phyloP scores from a whole-genome alignment of 176 grass and related monocot species.

The Zizania latifolia region DNA sequence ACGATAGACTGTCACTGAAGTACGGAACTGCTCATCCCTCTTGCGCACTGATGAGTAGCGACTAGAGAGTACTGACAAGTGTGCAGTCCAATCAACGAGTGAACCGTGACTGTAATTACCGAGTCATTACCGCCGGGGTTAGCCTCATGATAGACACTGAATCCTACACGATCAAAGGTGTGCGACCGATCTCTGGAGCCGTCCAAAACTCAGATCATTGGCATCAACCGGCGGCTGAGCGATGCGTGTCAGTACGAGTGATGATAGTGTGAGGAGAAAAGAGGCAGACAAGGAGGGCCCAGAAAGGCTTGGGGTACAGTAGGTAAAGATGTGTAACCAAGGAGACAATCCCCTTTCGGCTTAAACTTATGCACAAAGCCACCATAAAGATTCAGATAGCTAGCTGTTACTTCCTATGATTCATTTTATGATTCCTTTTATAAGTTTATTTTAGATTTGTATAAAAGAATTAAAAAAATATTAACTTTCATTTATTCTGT shows the following conservation, averaged over 20 bases:
- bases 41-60: too few relatives aligned
- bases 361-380: slow-evolving; percentile 37
- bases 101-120: slow-evolving; percentile 11
- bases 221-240: not conserved
- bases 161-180: not conserved
- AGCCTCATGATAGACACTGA: not conserved
- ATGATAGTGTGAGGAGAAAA: not conserved
- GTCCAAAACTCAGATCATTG: not conserved
- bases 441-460: too few relatives aligned
- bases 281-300: slow-evolving; percentile 28
- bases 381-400: slow-evolving; percentile 29
- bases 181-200: too few relatives aligned
- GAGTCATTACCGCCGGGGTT: not conserved
- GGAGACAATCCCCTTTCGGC: not conserved
- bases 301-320: slow-evolving; percentile 1
- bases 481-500: too few relatives aligned
- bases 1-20: not conserved
- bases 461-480: too few relatives aligned
- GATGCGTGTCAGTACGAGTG: not conserved
- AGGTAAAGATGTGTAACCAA: not conserved
- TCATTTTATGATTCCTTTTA: too few relatives aligned
- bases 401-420: too few relatives aligned
- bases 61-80: not conserved
- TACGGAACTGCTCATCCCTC: not conserved
- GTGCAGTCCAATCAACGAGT: slow-evolving; percentile 14